phyloP scores from a whole-genome alignment of 1,284 basidiomycete species.

The Ustilago hordei region DNA sequence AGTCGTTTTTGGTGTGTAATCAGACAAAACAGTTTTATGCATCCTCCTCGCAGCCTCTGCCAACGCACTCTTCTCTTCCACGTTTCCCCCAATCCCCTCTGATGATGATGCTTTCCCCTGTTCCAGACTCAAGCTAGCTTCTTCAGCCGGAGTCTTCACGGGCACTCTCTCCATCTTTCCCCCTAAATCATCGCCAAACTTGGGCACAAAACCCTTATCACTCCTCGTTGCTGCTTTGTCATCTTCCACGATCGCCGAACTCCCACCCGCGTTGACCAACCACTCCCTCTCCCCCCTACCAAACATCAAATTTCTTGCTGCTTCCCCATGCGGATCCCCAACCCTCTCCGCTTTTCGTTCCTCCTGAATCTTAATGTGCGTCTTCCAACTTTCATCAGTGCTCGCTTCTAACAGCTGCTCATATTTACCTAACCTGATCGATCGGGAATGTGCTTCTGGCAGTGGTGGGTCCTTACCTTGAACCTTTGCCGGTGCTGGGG shows the following conservation, averaged over 20 bases:
- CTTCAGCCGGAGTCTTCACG: constrained; percentile 32
- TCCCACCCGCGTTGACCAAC: constrained; percentile 41
- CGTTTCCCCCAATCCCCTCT: background rate
- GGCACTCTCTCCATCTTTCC: background rate
- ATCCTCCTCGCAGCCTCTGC: constrained; percentile 20
- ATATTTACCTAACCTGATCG: constrained; percentile 20
- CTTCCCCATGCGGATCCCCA: constrained; percentile 42
- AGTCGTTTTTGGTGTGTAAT: constrained; percentile 7
- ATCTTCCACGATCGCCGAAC: constrained; percentile 8
- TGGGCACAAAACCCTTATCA: constrained; percentile 2
- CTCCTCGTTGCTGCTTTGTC: background rate
- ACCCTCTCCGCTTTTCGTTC: constrained; percentile 19
- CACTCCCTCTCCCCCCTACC: constrained; percentile 46
- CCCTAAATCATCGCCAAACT: constrained; percentile 26
- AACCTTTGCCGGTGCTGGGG: background rate
- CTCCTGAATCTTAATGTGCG: constrained; percentile 9
- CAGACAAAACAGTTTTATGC: constrained; percentile 27
- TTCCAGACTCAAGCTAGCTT: constrained; percentile 16
- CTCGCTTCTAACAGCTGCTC: background rate
- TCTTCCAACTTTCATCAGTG: constrained; percentile 5
- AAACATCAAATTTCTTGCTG: constrained; percentile 34
- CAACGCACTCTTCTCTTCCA: constrained; percentile 10
- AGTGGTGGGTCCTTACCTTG: background rate
- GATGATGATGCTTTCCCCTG: background rate
- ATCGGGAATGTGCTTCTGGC: constrained; percentile 4